Percentiles rank a stretch among this genome's conserved stretches.
Evolutionary conservation across 805 yeast species (phyloP).

Genomic region (Candida quercuum): DNA sequence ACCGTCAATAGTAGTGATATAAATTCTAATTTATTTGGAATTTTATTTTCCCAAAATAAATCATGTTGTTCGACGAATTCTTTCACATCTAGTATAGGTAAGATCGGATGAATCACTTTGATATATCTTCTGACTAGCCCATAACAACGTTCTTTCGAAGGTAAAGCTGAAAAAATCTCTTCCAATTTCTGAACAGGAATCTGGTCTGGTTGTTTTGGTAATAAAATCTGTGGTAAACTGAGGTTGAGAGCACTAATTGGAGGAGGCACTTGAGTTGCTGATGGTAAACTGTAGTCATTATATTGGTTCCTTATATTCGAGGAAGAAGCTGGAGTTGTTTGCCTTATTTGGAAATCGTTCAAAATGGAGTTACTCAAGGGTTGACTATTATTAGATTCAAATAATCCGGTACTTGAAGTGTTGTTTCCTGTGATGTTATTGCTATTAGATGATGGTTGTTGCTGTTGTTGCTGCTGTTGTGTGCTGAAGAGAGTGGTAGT

Average conservation of each 20-base stretch:
- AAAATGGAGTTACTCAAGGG: slow-evolving; percentile 15
- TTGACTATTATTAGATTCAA: slow-evolving; percentile 1
- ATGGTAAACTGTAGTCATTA: slow-evolving; percentile 8
- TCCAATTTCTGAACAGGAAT: slow-evolving; percentile 21
- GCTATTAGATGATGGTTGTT: not conserved
- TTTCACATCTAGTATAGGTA: slow-evolving; percentile 45
- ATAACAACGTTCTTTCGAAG: slow-evolving; percentile 39
- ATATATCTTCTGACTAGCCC: slow-evolving; percentile 43
- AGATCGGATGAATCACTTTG: slow-evolving; percentile 49
- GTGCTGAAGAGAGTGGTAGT: not conserved
- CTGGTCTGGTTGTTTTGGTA: slow-evolving; percentile 19
- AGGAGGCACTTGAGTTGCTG: slow-evolving; percentile 9
- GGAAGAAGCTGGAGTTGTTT: slow-evolving; percentile 14
- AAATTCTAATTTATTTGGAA: slow-evolving; percentile 35
- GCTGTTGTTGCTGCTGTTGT: slow-evolving; percentile 1
- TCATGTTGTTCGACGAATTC: slow-evolving; percentile 43
- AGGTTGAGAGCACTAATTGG: slow-evolving; percentile 19
- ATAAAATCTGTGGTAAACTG: slow-evolving; percentile 20
- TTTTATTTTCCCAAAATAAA: slow-evolving; percentile 37
- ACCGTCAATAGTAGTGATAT: slow-evolving; percentile 47
- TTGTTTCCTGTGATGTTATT: too few species aligned
- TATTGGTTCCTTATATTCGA: slow-evolving; percentile 13
- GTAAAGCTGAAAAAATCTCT: slow-evolving; percentile 39
- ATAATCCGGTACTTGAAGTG: not conserved
- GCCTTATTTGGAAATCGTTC: slow-evolving; percentile 18